A percentile compares a stretch with the other conserved stretches of the same genome.
These are phyloP conservation scores for Nakaseomyces kungkrabaensis DNA, from an alignment of 1,139 yeast genomes.

Conservation along the genomic window DNA sequence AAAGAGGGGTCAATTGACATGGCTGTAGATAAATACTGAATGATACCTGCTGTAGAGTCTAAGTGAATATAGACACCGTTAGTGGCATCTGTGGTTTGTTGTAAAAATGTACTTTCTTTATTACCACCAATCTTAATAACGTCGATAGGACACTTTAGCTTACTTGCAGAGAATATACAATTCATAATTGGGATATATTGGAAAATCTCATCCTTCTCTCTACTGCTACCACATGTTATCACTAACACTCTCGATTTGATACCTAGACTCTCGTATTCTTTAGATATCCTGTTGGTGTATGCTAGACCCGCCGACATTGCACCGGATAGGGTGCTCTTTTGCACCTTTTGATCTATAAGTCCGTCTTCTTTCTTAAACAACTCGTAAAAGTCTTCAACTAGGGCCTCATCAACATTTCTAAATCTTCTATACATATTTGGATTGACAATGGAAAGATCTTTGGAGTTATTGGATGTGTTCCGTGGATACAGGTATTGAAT, in stretches of 20 bases:
- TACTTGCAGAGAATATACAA: slow-evolving; percentile 91
- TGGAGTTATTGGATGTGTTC: slow-evolving; percentile 9
- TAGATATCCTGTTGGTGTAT: slow-evolving; percentile 61
- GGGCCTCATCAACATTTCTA: slow-evolving; percentile 66
- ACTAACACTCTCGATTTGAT: slow-evolving; percentile 66
- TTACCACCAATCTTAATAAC: slow-evolving; percentile 66
- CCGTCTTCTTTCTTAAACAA: slow-evolving; percentile 32
- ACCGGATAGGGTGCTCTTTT: slow-evolving; percentile 54
- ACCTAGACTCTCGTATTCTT: slow-evolving; percentile 37
- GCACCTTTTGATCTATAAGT: slow-evolving; percentile 18
- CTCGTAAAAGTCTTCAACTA: slow-evolving; percentile 50
- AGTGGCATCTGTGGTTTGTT: slow-evolving; percentile 94
- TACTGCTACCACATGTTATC: slow-evolving; percentile 41
- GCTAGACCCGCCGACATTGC: slow-evolving; percentile 62
- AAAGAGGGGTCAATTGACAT: slow-evolving; percentile 70
- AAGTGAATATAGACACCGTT: slow-evolving; percentile 78
- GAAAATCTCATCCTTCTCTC: slow-evolving; percentile 66
- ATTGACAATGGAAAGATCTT: slow-evolving; percentile 24
- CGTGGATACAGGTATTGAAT: slow-evolving; percentile 66
- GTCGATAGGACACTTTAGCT: slow-evolving; percentile 81
- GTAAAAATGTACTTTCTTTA: slow-evolving; percentile 69
- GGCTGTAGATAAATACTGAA: slow-evolving; percentile 50
- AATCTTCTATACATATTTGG: slow-evolving; percentile 81
- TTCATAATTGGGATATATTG: slow-evolving; percentile 94
- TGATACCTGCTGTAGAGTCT: slow-evolving; percentile 64